Base-by-base conservation (phyloP, 1,139 yeast species). In the Meyerozyma athensensis region DNA sequence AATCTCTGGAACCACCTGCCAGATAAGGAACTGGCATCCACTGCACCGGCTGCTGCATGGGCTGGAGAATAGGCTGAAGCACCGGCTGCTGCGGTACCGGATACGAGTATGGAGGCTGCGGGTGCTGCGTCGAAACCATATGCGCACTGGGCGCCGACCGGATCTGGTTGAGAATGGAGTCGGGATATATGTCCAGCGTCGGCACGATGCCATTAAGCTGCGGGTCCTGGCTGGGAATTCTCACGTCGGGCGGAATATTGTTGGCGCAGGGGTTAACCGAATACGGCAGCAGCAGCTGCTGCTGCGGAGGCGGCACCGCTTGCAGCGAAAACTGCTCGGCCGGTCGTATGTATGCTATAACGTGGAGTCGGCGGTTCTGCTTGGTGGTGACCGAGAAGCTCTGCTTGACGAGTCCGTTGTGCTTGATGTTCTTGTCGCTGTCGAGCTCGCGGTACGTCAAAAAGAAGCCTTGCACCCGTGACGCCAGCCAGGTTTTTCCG, bases 401-500 rank as follows among this genome's bases (percentile, higher is more conserved):
- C 50, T 79, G 83, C 49, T 80, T 80, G 43, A 74, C 59, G 8
- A 81, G 58, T 0, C 86, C 85, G 41, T 68, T 59, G 3, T 55
- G 49, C 43, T 72, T 74, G 56, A 47, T 36, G 17, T 47, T 48
- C 19, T 56, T 53, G 16, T 50, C 50, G 19, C 47, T 45, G 35
- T 74, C 79, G 67, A 81, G 73, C 53, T 82, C 86, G 41, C 74
- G 70, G 54, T 82, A 82, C 5, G 79, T 73, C 33, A 82, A 60
- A 49, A 82, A 82, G 2, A 77, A 70, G 2, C 86, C 86, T 14
- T 74, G 69, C 3, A 82, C 87, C 45, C 86, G 66, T 0, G 85
- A 77, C 2, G 89, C 86, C 41, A 80, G 72, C 89, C 89, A 82
- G 30, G 74, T 66, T 45, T 72, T 71, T 26, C 89, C 86, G 50